A percentile compares a stretch with the other conserved stretches of the same genome.
Conservation (phyloP, 768 basidiomycete genomes). For the Tephrocybe sp. region DNA sequence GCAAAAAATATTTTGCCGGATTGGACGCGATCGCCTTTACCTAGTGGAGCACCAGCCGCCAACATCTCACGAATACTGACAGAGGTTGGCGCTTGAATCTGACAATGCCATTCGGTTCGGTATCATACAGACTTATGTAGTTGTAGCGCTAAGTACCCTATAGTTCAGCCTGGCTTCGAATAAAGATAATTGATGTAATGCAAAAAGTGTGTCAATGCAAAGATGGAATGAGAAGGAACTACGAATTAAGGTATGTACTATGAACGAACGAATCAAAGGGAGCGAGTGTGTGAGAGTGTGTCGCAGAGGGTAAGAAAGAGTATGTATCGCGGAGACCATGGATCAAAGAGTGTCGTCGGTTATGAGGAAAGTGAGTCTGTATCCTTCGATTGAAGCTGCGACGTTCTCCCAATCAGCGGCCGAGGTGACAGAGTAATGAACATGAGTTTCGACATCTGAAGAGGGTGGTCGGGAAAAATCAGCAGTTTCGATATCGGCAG, state of each 20-base stretch:
- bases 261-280: neutral
- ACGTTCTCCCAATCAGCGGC: constrained; percentile 63
- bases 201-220: neutral
- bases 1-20: constrained; percentile 63
- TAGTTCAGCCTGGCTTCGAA: neutral
- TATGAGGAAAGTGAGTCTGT: constrained; percentile 59
- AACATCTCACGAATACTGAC: constrained; percentile 17
- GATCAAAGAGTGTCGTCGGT: constrained; percentile 31
- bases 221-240: neutral
- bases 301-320: neutral
- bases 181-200: constrained; percentile 1
- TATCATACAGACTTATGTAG: neutral
- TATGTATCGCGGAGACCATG: neutral
- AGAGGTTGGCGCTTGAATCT: constrained; percentile 18
- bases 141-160: neutral
- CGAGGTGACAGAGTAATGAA: constrained; percentile 45
- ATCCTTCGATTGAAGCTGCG: constrained; percentile 36
- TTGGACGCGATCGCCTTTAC: constrained; percentile 71
- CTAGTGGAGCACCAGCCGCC: constrained; percentile 65
- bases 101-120: constrained; percentile 11
- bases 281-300: neutral
- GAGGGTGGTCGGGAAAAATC: constrained; percentile 32
- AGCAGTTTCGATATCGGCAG: constrained; percentile 28
- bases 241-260: neutral
- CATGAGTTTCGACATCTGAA: constrained; percentile 25